Evolutionary conservation across 1,139 yeast species (phyloP), one percentile per base, ranked within the genome.

Genomic region (Taiozyma onychis): DNA sequence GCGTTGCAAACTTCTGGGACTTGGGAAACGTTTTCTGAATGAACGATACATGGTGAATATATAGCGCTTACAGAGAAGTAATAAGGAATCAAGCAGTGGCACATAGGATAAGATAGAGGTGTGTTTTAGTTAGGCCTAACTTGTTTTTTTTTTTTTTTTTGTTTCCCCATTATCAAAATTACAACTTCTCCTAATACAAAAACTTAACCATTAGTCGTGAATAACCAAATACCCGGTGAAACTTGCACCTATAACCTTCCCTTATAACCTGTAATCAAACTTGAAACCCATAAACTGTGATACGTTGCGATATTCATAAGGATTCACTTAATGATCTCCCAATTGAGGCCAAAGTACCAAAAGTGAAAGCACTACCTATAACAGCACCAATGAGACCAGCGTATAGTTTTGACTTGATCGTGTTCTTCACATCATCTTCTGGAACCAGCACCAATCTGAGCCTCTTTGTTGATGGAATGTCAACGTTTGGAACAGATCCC

Each of bases 331-430:
- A 37, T 18, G 41, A 37, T 37, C 42, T 46, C 2, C 54, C 55
- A 30, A 53, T 26, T 2, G 52, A 48, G 9, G 43, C 49, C 11
- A 53, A 32, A n/a, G 52, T 41, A 13, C 52, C 50, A 39, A 53
- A 53, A 10, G 55, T 53, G 7, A 53, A 30, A n/a, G 51, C 28
- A 11, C 52, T 49, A 14, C 55, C 55, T 16, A 51, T 11, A 10
- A 49, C 11, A 10, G 51, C 52, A 42, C 55, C 55, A 16, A 46
- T 24, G 5, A 39, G 22, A 13, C 42, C 42, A 13, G 42, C 42
- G 24, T 24, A 39, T 5, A 39, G 4, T 18, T 22, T 39, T 24
- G 42, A 39, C 11, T 39, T 39, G 16, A 39, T 22, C 24, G 28
- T 39, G 14, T 37, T 37, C 41, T 37, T 37, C 24, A 37, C 24